Evolutionary conservation across 2,329 filamentous ascomycete genomes (phyloP).

Genomic region (Ophiosphaerella korrae): DNA sequence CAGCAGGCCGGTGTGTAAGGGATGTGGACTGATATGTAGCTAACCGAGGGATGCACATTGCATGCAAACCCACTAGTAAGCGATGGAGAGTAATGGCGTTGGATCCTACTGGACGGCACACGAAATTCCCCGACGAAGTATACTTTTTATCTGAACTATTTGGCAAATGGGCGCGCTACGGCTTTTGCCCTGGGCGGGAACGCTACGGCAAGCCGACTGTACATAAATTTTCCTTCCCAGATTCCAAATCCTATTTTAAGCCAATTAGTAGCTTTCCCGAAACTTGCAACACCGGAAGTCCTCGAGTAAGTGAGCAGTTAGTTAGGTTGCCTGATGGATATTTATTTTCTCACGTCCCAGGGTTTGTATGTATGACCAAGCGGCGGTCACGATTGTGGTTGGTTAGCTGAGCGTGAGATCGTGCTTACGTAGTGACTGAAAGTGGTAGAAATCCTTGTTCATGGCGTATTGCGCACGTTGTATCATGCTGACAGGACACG

Average conservation of each 20-base stretch:
- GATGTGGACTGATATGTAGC: neutral
- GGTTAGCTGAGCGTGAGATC: no score
- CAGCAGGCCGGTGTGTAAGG: slow-evolving; percentile 41
- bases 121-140: neutral
- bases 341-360: no score
- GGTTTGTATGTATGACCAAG: no score
- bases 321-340: no score
- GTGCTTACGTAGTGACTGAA: no score
- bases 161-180: neutral
- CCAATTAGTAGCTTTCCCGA: neutral
- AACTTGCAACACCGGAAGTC: neutral
- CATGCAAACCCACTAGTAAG: neutral
- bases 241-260: no score
- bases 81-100: neutral
- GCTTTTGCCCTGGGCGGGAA: neutral
- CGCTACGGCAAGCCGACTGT: slow-evolving; percentile 9
- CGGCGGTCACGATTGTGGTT: no score
- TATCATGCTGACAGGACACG: slow-evolving; percentile 8
- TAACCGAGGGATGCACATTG: neutral
- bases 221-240: neutral
- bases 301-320: no score
- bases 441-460: neutral
- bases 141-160: neutral
- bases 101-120: neutral
- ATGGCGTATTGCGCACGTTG: slow-evolving; percentile 18